Base-by-base conservation (phyloP, 495 filamentous ascomycete species). In the Aspergillus funiculosus region DNA sequence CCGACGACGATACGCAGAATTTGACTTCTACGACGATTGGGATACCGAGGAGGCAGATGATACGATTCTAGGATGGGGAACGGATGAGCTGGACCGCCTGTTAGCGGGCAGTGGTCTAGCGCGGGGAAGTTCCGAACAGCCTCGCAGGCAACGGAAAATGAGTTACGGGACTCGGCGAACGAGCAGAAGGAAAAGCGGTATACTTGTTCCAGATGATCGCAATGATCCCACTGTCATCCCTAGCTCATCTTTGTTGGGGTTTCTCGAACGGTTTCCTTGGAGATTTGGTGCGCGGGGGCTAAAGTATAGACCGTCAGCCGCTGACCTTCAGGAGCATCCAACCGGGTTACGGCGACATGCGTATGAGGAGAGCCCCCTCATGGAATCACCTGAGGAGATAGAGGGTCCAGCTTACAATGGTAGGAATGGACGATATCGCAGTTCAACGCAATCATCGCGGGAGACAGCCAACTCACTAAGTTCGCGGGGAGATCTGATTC, bases 1-100 rank as follows among this genome's bases (percentile, higher is more conserved):
- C 39, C 72, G 78, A 66, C 69, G 83, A 51, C 83, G 82, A 7
- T 67, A 80, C 28, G 82, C 86, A 19, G 89, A 95, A 51, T 98
- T 98, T 54, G 94, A 95, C 54, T 98, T 98, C 70, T 98, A 98
- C 68, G 92, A 98, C 61, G 90, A 95, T 58, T 95, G 91, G 89
- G 87, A 95, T 38, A 87, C 89, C 43, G 82, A 86, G 18, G 78
- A 78, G 27, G 74, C 56, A 13, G 67, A 67, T 31, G 76, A 85
- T 38, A 78, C 79, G 6, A 57, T 91, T 28, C 59, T 91, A 40
- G 81, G 81, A 22, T 86, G 81, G 71, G 85, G 81, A 0, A 85
- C 84, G 48, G 89, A 90, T 43, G 89, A 96, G 63, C 77, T 95
- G 63, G 92, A 97, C 66, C 75, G 87, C 22, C 68, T 97, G 50